A percentile compares a stretch with the other conserved stretches of the same genome.
phyloP scores from a whole-genome alignment of 345 rosid genomes.

The Geranium brycei region DNA sequence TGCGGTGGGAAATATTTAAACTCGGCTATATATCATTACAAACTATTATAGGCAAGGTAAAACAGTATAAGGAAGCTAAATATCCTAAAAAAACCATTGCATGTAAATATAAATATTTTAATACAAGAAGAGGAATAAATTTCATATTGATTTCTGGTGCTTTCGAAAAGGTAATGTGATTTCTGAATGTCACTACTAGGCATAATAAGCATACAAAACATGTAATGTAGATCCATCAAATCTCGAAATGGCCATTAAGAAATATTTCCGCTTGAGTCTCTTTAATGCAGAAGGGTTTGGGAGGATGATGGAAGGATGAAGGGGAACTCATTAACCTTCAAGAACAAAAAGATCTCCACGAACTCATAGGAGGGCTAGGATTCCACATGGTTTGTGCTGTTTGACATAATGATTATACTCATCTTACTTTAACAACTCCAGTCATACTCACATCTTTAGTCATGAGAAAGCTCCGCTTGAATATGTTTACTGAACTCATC shows the following conservation, averaged over 20 bases:
- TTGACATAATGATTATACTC: not conserved
- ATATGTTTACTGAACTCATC: too few species aligned
- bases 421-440: too few species aligned
- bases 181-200: not conserved
- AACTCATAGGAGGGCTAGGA: not conserved
- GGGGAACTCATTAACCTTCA: not conserved
- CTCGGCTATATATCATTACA: slow-evolving; percentile 2
- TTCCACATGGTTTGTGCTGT: not conserved
- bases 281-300: not conserved
- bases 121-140: not conserved
- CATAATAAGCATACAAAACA: not conserved
- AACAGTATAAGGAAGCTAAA: too few species aligned
- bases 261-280: not conserved
- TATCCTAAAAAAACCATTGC: too few species aligned
- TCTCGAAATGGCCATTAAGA: not conserved
- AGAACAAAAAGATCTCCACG: not conserved
- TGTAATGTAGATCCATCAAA: not conserved
- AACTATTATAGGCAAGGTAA: slow-evolving; percentile 3
- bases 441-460: too few species aligned
- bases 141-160: not conserved
- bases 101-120: too few species aligned
- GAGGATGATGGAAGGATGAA: not conserved
- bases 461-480: too few species aligned
- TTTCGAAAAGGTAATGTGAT: not conserved
- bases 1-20: slow-evolving; percentile 16